phyloP scores from a whole-genome alignment of 306 rosid genomes.

The Corylus americana region DNA sequence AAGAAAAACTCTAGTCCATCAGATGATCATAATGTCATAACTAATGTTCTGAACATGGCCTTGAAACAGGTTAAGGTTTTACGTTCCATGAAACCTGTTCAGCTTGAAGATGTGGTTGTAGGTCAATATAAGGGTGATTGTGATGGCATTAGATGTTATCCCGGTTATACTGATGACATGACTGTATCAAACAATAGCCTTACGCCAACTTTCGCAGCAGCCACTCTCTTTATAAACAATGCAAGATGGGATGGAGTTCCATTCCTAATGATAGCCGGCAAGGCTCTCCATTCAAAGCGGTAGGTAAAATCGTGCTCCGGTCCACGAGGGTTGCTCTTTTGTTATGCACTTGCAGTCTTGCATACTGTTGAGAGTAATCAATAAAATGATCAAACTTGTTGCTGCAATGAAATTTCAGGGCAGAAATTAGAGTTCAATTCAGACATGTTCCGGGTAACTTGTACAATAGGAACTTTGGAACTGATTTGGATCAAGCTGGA shows the following conservation, averaged over 20 bases:
- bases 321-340: slow-evolving; percentile 7
- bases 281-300: slow-evolving; percentile 92
- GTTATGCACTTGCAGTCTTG: slow-evolving; percentile 7
- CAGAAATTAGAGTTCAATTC: slow-evolving; percentile 98
- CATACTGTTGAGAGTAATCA: slow-evolving; percentile 16
- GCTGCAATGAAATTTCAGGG: slow-evolving; percentile 47
- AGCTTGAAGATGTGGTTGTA: slow-evolving; percentile 79
- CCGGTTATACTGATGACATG: slow-evolving; percentile 77
- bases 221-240: slow-evolving; percentile 83
- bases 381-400: slow-evolving; percentile 22
- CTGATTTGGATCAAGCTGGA: slow-evolving; percentile 86
- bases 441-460: slow-evolving; percentile 93
- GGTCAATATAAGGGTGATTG: slow-evolving; percentile 92
- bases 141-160: slow-evolving; percentile 67
- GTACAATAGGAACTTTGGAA: slow-evolving; percentile 83
- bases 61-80: slow-evolving; percentile 85
- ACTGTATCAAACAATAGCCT: slow-evolving; percentile 79
- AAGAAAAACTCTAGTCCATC: slow-evolving; percentile 1
- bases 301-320: slow-evolving; percentile 23
- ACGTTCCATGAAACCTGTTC: slow-evolving; percentile 79
- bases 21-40: slow-evolving; percentile 1
- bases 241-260: slow-evolving; percentile 99
- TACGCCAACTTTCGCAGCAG: slow-evolving; percentile 97
- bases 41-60: neutral
- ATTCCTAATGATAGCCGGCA: slow-evolving; percentile 96